Conservation (phyloP, 495 filamentous ascomycete genomes). For the Neurospora sp. region DNA sequence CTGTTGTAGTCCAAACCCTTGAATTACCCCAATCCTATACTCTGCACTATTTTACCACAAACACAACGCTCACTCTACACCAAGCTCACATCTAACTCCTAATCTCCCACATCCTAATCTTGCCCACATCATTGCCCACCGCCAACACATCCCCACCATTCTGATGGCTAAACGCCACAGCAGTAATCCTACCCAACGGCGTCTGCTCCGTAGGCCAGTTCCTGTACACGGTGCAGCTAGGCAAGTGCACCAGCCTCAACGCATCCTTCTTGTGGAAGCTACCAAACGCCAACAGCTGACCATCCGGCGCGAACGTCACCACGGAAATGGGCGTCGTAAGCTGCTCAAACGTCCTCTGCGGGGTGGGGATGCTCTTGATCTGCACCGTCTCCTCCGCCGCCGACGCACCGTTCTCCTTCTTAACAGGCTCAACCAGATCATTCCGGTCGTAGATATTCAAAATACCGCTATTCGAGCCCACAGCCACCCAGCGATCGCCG, state of each 20-base stretch:
- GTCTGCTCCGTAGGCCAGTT: constrained; percentile 95
- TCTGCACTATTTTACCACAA: background rate
- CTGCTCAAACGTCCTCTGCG: constrained; percentile 64
- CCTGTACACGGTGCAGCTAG: constrained; percentile 82
- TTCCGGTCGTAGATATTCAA: constrained; percentile 88
- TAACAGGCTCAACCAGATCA: constrained; percentile 39
- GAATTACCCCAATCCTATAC: background rate
- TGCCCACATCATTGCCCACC: constrained; percentile 78
- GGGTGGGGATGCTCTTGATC: constrained; percentile 56
- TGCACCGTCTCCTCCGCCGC: constrained; percentile 30
- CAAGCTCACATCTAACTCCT: constrained; percentile 19
- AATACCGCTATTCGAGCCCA: constrained; percentile 76
- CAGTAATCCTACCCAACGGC: constrained; percentile 74
- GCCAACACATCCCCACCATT: constrained; percentile 54
- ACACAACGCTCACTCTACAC: background rate
- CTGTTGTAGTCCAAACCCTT: background rate
- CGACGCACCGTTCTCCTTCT: constrained; percentile 22
- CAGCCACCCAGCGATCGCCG: constrained; percentile 77
- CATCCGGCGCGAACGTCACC: constrained; percentile 73
- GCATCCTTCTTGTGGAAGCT: constrained; percentile 83
- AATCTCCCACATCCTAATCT: constrained; percentile 83
- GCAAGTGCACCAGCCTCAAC: constrained; percentile 78
- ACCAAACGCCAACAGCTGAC: constrained; percentile 76
- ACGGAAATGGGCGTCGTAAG: constrained; percentile 73
- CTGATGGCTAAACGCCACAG: constrained; percentile 62